Base-by-base conservation (phyloP, 768 basidiomycete species). In the Neoboletus magnificus region DNA sequence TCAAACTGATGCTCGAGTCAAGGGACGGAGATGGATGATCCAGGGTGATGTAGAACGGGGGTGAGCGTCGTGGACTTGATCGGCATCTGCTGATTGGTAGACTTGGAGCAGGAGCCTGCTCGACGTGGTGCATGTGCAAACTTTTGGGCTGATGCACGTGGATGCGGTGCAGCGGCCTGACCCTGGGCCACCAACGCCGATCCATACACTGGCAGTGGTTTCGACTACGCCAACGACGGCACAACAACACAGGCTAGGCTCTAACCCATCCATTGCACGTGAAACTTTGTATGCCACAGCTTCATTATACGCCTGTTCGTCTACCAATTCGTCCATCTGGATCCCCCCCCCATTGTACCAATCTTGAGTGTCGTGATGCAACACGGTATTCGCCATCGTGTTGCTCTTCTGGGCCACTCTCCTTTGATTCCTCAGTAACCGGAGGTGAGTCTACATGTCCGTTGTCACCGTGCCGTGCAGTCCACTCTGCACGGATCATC, bases 201-300 rank as follows among this genome's bases (percentile, higher is more conserved):
- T 12, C 42, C 60, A 25, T 59, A 52, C 12, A 55, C 54, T 1
- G 52, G 59, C 16, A 47, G 61, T 30, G 60, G 54, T 33, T 50
- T 59, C 22, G 55, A 29, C 5, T 58, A n/a, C 1, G n/a, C 48
- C 15, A 50, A 39, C 4, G 59, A 23, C 3, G 65, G 58, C 13
- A 55, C 53, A 47, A 66, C 64, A 1, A 76, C 66, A 52, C n/a
- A n/a, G n/a, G n/a, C 60, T 70, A 57, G 76, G 78, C 54, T 74
- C 76, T 16, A 89, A 69, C 20, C 81, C 75, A 52, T 87, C 84
- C 47, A 89, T 62, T 63, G 88, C 89, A 13, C 81, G 78, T 12
- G 79, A 79, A 1, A 91, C 77, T 66, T 87, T 87, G 16, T 82
- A 78, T 6, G 86, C 86, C 27, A 84, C 87, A 18, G 87, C 88